Conservation (phyloP, 768 basidiomycete species). For the Suillus occidentalis region DNA sequence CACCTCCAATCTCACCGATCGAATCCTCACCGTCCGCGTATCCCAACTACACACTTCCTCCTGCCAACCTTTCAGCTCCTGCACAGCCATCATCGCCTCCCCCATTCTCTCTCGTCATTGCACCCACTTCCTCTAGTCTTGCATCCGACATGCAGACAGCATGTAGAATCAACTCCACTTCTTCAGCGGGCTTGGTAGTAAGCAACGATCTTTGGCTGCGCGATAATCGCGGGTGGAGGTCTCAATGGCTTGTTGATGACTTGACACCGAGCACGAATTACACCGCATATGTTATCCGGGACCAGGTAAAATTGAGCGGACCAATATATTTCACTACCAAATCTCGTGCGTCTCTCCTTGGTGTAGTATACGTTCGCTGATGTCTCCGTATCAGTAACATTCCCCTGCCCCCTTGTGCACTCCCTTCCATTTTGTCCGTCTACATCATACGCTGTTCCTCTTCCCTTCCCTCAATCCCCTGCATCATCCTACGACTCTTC, state of each 20-base stretch:
- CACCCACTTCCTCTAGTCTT: slow-evolving; percentile 46
- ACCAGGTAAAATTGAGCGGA: slow-evolving; percentile 55
- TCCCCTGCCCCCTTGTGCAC: slow-evolving; percentile 68
- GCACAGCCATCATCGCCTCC: slow-evolving; percentile 40
- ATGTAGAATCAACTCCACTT: slow-evolving; percentile 51
- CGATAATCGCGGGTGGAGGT: slow-evolving; percentile 59
- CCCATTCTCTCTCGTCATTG: slow-evolving; percentile 56
- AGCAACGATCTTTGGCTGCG: slow-evolving; percentile 58
- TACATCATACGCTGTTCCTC: slow-evolving; percentile 67
- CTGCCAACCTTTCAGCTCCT: slow-evolving; percentile 50
- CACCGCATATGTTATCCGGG: slow-evolving; percentile 65
- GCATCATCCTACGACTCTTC: slow-evolving; percentile 46
- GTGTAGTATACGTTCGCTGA: neutral
- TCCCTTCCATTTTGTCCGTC: slow-evolving; percentile 75
- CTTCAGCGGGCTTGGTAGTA: slow-evolving; percentile 38
- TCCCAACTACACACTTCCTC: slow-evolving; percentile 76
- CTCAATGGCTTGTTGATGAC: slow-evolving; percentile 63
- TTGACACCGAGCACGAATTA: slow-evolving; percentile 73
- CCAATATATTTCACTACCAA: slow-evolving; percentile 78
- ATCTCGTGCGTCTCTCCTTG: slow-evolving; percentile 31
- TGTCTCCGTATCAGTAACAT: slow-evolving; percentile 46
- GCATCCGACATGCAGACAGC: slow-evolving; percentile 52
- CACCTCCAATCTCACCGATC: slow-evolving; percentile 47
- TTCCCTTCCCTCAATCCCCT: slow-evolving; percentile 49
- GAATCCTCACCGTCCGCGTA: slow-evolving; percentile 43